Base-by-base conservation (phyloP, 805 yeast genomes). In the Sungouiella thailandica region DNA sequence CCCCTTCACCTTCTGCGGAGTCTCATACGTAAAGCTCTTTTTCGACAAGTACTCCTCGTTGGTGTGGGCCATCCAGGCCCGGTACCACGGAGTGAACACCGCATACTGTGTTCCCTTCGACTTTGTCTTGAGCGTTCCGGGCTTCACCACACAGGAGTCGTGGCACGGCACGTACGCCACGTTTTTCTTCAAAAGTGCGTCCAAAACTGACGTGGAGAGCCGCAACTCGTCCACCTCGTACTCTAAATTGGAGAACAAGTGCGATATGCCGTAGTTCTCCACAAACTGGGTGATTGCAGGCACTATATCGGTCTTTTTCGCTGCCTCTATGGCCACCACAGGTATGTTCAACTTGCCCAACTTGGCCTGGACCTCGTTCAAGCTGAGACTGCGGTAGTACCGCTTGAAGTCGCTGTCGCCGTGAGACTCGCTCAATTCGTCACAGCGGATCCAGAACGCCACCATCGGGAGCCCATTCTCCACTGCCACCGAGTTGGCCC, bases 211-310 rank as follows among this genome's bases (percentile, higher is more conserved):
- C 10, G 47, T 40, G 25, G 53, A 53, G 15, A 62, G 47, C 13
- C 64, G 50, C 29, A 68, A 41, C 44, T 70, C 75, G 44, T 70
- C 74, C 12, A 65, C 63, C 48, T 68, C 75, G 40, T 68, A 68
- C 49, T 64, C 64, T 23, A 57, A 49, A 43, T 67, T 69, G 14
- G 65, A 57, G 29, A 45, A 60, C 11, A 69, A 43, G 28, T 57
- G 53, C 8, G 46, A 31, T 17, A 52, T 42, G 8, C 55, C 38
- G 36, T 59, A 37, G 19, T 49, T 37, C 23, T 48, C 28, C 32
- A 55, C 43, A 32, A 62, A 60, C 10, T 52, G 40, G 5, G 39
- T 34, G 41, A 55, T 31, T 26, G 43, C 36, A 2, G 55, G 31
- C 2, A 46, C 46, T 4, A 60, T 50, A 25, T 65, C 67, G 19